Conservation (phyloP, 257 asterid species). For the Solanum medicagineum region DNA sequence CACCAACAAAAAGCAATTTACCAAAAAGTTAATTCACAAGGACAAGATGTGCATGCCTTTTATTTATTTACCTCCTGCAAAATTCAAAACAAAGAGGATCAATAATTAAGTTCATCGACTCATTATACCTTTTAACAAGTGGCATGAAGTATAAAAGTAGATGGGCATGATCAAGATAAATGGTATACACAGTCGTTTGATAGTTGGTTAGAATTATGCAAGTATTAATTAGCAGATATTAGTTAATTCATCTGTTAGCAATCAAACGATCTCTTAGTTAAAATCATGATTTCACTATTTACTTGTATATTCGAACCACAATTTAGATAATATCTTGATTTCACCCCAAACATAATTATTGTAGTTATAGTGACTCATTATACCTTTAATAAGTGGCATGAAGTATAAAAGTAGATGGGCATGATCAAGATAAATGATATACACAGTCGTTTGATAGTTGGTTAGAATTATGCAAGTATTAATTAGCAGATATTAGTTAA, state of each 20-base stretch:
- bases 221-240: too few species aligned
- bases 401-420: background rate
- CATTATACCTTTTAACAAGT: background rate
- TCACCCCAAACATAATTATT: too few species aligned
- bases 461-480: too few species aligned
- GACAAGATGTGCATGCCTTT: background rate
- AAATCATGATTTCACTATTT: too few species aligned
- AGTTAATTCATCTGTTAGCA: too few species aligned
- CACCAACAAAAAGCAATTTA: slow-evolving; percentile 10
- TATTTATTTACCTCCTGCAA: slow-evolving; percentile 23
- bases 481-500: too few species aligned
- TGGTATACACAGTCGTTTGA: too few species aligned
- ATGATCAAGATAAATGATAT: background rate
- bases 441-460: too few species aligned
- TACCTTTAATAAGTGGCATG: background rate
- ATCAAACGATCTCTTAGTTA: too few species aligned
- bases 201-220: too few species aligned
- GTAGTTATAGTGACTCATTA: background rate
- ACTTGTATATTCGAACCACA: too few species aligned
- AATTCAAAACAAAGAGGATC: background rate
- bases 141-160: background rate
- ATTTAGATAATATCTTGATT: too few species aligned
- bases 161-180: background rate
- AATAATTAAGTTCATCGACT: background rate
- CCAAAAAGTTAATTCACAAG: slow-evolving; percentile 1